Base-by-base conservation (phyloP, 2,329 filamentous ascomycete species). In the Pseudogymnoascus sp. region DNA sequence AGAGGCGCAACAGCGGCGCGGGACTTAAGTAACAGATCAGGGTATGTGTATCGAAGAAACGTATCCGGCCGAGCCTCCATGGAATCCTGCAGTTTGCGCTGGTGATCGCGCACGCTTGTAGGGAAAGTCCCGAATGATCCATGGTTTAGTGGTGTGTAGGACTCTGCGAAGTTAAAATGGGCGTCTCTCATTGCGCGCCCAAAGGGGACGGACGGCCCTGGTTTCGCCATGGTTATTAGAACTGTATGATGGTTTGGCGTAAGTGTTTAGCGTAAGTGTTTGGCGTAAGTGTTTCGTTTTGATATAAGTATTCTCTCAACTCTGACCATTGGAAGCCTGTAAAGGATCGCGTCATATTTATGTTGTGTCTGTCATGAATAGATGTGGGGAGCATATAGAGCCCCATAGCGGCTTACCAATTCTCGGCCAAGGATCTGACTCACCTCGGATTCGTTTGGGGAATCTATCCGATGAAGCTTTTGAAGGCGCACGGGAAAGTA, bases 51-150 rank as follows among this genome's bases (percentile, higher is more conserved):
- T 22, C 88, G 84, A 70, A 93, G 85, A 76, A 91, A 96, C 6
- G 76, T 72, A 73, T 96, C 91, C 0, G 91, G 89, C 0, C 78
- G 78, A 1, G 80, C 77, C 74, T 95, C 89, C 34, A 79, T 76
- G 3, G 77, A 75, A 64, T 85, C 81, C 74, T 96, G 90, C 34
- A 80, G 75, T 4, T 77, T 74, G 63, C 85, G 80, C 70, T 92
- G 87, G 68, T 86, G 87, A 12, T 76, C 69, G 9, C 81, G 83
- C 62, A 97, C 79, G 20, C 75, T 68, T 6, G 73, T 76, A 1
- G 92, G 91, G 67, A 86, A 85, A 1, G 87, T 86, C 43, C 92
- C 91, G 70, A 89, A 96, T 1, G 90, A 94, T 58, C 90, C 88
- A 28, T 70, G 69, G 50, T 70, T 70, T 7, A 70, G 54, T 8